phyloP scores from a whole-genome alignment of 768 basidiomycete genomes.

The Calocybe indica region DNA sequence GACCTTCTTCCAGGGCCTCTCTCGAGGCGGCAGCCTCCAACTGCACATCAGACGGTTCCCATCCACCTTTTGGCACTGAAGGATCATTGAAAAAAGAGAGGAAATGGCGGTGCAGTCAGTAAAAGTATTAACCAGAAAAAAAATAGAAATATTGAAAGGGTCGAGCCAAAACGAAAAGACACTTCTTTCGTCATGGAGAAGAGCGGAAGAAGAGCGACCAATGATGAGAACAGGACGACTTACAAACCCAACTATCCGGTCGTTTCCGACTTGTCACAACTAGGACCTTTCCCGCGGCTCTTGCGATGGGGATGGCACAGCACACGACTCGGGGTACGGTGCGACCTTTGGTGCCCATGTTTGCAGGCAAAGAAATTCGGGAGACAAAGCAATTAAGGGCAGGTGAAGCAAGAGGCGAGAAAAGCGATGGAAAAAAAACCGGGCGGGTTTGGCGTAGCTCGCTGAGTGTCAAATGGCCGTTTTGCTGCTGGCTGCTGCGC shows the following conservation, averaged over 20 bases:
- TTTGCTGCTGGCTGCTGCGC: too few relatives aligned
- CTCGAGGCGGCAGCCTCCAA: conserved; percentile 85
- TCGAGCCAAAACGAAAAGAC: background rate
- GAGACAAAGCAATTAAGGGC: too few relatives aligned
- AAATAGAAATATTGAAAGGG: conserved; percentile 7
- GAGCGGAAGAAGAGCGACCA: conserved; percentile 6
- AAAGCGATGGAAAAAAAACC: too few relatives aligned
- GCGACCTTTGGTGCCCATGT: conserved; percentile 68
- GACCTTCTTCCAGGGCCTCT: conserved; percentile 96
- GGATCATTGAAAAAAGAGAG: conserved; percentile 1
- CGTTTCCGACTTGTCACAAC: conserved; percentile 83
- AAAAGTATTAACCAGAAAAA: conserved; percentile 1
- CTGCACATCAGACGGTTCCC: conserved; percentile 75
- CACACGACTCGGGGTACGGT: conserved; percentile 81
- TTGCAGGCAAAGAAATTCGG: conserved; percentile 6
- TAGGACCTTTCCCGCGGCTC: conserved; percentile 70
- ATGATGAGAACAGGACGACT: conserved; percentile 36
- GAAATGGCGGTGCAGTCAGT: conserved; percentile 6
- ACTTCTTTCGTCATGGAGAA: background rate
- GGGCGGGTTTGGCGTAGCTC: too few relatives aligned
- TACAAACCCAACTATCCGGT: conserved; percentile 80
- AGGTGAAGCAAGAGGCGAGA: too few relatives aligned
- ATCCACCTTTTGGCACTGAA: conserved; percentile 89
- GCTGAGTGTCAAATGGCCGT: too few relatives aligned
- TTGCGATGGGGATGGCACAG: conserved; percentile 82